phyloP scores from a whole-genome alignment of 345 rosid species.

The Populus euphratica region DNA sequence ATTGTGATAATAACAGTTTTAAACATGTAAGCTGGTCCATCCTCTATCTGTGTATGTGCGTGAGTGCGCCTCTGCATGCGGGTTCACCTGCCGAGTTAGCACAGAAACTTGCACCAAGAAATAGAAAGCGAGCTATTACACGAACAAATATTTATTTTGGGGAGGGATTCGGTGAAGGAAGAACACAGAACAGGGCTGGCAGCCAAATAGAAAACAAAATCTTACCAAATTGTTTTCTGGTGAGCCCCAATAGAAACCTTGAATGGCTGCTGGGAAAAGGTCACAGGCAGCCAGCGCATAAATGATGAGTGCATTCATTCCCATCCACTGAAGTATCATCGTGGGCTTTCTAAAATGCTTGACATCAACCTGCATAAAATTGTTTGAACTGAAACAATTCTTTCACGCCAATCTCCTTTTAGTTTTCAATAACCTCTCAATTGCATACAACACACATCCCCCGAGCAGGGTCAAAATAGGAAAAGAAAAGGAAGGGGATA shows the following conservation, averaged over 20 bases:
- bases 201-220: neutral
- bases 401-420: neutral
- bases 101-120: neutral
- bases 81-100: neutral
- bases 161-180: neutral
- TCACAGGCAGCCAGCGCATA: constrained; percentile 53
- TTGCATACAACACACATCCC: neutral
- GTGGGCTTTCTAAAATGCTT: constrained; percentile 36
- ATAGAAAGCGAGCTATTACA: neutral
- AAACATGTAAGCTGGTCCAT: neutral
- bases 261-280: constrained; percentile 47
- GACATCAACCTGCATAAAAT: constrained; percentile 49
- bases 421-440: neutral
- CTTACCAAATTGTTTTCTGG: constrained; percentile 53
- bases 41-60: neutral
- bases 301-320: constrained; percentile 56
- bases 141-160: neutral
- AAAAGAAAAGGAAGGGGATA: neutral
- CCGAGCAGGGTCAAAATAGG: neutral
- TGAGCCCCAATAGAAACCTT: constrained; percentile 56
- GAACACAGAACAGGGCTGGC: neutral
- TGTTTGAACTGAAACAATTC: neutral
- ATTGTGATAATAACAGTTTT: neutral
- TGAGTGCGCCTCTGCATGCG: neutral
- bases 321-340: constrained; percentile 50